Base-by-base conservation (phyloP, 371 early-diverging fungal genomes). In the Zychaea mexicana region DNA sequence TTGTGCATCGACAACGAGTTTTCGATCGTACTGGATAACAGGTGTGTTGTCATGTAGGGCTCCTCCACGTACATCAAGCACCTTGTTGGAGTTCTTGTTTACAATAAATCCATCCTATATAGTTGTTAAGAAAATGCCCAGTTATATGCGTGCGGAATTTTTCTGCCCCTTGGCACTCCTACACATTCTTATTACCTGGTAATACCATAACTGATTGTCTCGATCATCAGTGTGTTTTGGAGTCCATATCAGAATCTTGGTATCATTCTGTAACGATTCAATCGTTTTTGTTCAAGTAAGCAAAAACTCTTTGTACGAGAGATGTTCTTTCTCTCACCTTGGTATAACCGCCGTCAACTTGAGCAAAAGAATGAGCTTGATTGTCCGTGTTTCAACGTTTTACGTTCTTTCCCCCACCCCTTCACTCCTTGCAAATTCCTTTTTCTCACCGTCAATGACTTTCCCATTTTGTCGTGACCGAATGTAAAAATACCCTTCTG, bases 121-220 rank as follows among this genome's bases (percentile, higher is more conserved):
- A 36, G 0, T 10, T 36, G 15, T 36, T n/a, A n/a, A 36, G 36
- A 36, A 36, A 36, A 10, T 10, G 15, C 15, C 36, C 1, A 1
- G 36, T 36, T 36, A 8, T 36, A 10, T 36, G 36, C 15, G 8
- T 36, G 8, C 15, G 8, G 15, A 15, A 36, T 36, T 15, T 49
- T 27, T 47, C 39, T 7, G n/a, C n/a, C n/a, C 27, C n/a, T 33
- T 3, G 42, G 30, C 32, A 24, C 27, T 33, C 33, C 19, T 56
- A 22, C 8, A 49, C 38, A 49, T 13, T 12, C 32, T 10, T 77
- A 77, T 10, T 77, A 77, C 72, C 68, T 76, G 71, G 27, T 77
- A 77, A 62, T 77, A 79, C 79, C 79, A 82, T 5, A 82, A 59
- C 47, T 82, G 82, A 42, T 79, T 82, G 13, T 78, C 82, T 57